phyloP scores from a whole-genome alignment of 78 protist genomes.

The Thecamonas trahens region DNA sequence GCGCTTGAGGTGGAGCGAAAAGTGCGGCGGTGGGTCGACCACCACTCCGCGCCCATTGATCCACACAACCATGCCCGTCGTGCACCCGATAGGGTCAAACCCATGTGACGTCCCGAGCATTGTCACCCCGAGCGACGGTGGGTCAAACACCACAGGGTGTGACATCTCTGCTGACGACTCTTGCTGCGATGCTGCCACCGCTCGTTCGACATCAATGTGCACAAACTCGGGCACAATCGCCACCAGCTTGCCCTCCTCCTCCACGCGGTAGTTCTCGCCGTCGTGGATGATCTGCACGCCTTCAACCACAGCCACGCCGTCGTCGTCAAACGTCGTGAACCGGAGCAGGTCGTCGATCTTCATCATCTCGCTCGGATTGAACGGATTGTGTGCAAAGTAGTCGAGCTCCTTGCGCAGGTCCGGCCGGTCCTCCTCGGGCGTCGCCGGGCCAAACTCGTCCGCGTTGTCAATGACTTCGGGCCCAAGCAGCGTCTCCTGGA shows the following conservation, averaged over 20 bases:
- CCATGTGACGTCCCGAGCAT: constrained; percentile 60
- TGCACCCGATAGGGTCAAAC: constrained; percentile 52
- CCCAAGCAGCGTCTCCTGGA: constrained; percentile 51
- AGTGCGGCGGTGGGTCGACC: no score
- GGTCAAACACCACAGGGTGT: no score
- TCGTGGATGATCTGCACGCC: no score
- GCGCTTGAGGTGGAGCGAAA: no score
- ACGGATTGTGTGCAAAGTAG: neutral
- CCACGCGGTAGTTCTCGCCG: no score
- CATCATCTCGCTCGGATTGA: neutral
- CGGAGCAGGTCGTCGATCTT: neutral
- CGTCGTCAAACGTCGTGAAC: neutral
- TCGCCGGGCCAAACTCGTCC: no score
- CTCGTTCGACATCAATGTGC: no score
- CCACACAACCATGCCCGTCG: constrained; percentile 69
- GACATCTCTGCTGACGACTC: no score
- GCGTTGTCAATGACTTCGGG: constrained; percentile 34
- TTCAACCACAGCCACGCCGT: neutral
- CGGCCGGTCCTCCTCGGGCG: neutral
- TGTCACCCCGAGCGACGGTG: constrained; percentile 61
- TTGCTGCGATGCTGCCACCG: no score
- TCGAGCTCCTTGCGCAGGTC: neutral
- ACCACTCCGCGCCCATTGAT: constrained; percentile 55
- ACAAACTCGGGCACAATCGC: no score
- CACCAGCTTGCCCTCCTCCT: no score